A percentile compares a stretch with the other conserved stretches of the same genome.
Conservation (phyloP, 1,284 basidiomycete genomes). For the Peniophora sp. region DNA sequence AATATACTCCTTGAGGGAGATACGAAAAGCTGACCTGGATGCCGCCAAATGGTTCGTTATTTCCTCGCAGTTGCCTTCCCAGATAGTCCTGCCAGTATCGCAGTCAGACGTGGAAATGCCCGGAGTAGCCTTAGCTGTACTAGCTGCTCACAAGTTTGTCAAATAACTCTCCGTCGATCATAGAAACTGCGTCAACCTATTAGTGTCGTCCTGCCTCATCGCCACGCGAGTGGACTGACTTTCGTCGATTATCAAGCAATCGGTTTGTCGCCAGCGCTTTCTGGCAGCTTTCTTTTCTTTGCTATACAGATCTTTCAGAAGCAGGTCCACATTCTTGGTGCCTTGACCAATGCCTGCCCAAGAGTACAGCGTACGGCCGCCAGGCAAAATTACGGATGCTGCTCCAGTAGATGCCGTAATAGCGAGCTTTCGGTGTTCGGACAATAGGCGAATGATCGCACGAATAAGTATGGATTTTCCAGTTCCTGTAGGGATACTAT, state of each 20-base stretch:
- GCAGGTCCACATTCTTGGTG: conserved; percentile 33
- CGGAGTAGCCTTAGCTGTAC: too few species aligned
- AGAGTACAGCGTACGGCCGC: conserved; percentile 89
- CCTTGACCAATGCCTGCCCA: conserved; percentile 90
- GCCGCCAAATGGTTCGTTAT: conserved; percentile 56
- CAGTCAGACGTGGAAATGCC: too few species aligned
- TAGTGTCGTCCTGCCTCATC: too few species aligned
- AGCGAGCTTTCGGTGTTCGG: conserved; percentile 26
- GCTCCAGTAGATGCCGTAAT: conserved; percentile 78
- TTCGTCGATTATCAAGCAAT: conserved; percentile 66
- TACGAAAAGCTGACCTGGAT: conserved; percentile 42
- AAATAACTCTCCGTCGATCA: conserved; percentile 51
- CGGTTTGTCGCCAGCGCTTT: conserved; percentile 42
- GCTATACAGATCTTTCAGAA: conserved; percentile 50
- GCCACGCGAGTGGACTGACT: conserved; percentile 28
- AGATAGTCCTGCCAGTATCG: conserved; percentile 30
- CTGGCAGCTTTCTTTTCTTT: conserved; percentile 29
- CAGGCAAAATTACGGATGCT: conserved; percentile 84
- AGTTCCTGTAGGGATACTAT: conserved; percentile 50
- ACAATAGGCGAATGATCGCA: conserved; percentile 67
- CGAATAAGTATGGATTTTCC: conserved; percentile 93
- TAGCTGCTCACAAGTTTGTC: conserved; percentile 51
- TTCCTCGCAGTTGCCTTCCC: conserved; percentile 40
- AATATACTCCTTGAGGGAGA: not conserved
- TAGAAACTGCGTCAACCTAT: conserved; percentile 35